Evolutionary conservation across 2,329 filamentous ascomycete species (phyloP).

Genomic region (Cercospora sp.): DNA sequence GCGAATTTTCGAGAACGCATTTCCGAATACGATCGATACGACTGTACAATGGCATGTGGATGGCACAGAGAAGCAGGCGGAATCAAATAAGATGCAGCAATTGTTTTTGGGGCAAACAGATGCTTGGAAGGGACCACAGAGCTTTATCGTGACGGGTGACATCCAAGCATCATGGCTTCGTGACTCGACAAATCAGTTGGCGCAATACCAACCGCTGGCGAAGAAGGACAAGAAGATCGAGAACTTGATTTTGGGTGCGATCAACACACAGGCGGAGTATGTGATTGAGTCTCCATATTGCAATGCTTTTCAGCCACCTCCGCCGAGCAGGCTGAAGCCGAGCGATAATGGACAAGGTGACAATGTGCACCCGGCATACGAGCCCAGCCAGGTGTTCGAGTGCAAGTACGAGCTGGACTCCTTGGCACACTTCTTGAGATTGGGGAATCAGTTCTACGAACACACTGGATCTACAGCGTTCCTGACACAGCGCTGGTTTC

Average conservation of each 20-base stretch:
- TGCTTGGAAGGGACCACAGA: constrained; percentile 79
- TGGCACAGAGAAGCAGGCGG: constrained; percentile 49
- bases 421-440: constrained; percentile 82
- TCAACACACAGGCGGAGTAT: constrained; percentile 94
- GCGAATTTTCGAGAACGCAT: constrained; percentile 82
- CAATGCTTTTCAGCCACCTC: constrained; percentile 95
- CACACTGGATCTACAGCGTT: constrained; percentile 78
- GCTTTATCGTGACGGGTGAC: constrained; percentile 83
- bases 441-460: constrained; percentile 83
- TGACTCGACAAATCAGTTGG: constrained; percentile 89
- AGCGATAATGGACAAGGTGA: constrained; percentile 81
- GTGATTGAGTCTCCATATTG: constrained; percentile 95
- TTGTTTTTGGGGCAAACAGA: constrained; percentile 28
- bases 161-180: constrained; percentile 92
- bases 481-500: constrained; percentile 74
- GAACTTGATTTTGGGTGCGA: constrained; percentile 82
- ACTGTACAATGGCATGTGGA: constrained; percentile 85
- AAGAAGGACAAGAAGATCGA: constrained; percentile 77
- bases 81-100: constrained; percentile 40
- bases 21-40: constrained; percentile 79
- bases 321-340: constrained; percentile 71
- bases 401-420: constrained; percentile 99
- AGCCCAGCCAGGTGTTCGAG: constrained; percentile 84
- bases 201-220: constrained; percentile 83
- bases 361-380: constrained; percentile 80